phyloP scores from a whole-genome alignment of 495 filamentous ascomycete genomes.

The Lophiotrema nucula region DNA sequence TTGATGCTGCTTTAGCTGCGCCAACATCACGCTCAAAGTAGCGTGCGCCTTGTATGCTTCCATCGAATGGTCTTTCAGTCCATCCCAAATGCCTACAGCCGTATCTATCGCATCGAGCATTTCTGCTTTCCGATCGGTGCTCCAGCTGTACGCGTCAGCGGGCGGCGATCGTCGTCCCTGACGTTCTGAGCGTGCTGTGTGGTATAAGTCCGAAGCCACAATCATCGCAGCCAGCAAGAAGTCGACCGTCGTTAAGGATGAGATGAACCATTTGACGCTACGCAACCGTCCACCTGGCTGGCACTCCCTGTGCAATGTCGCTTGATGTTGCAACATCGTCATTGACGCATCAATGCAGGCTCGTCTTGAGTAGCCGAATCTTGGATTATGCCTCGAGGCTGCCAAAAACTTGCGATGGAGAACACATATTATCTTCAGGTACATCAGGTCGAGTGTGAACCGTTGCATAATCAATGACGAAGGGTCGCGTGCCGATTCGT shows the following conservation, averaged over 20 bases:
- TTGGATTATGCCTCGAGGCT: constrained; percentile 64
- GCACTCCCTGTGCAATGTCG: constrained; percentile 71
- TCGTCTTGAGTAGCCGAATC: constrained; percentile 77
- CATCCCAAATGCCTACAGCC: constrained; percentile 76
- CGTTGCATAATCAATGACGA: constrained; percentile 78
- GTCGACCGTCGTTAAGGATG: constrained; percentile 74
- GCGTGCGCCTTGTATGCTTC: constrained; percentile 82
- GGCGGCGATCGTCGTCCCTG: constrained; percentile 34
- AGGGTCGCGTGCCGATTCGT: constrained; percentile 71
- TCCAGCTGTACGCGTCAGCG: constrained; percentile 59
- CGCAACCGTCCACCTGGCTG: constrained; percentile 69
- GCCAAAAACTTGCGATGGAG: constrained; percentile 82
- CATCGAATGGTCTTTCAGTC: constrained; percentile 70
- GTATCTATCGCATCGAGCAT: constrained; percentile 72
- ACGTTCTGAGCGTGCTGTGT: constrained; percentile 47
- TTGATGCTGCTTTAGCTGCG: constrained; percentile 60
- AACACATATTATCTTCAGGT: constrained; percentile 77
- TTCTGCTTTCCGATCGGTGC: constrained; percentile 65
- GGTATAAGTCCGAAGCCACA: constrained; percentile 70
- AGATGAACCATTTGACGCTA: constrained; percentile 72
- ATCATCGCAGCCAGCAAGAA: constrained; percentile 89
- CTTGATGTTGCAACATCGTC: constrained; percentile 71
- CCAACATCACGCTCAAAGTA: constrained; percentile 76
- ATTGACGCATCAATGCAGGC: constrained; percentile 79
- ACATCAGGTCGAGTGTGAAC: constrained; percentile 75